phyloP scores from a whole-genome alignment of 371 early-diverging fungal genomes.

The Blakeslea trispora region DNA sequence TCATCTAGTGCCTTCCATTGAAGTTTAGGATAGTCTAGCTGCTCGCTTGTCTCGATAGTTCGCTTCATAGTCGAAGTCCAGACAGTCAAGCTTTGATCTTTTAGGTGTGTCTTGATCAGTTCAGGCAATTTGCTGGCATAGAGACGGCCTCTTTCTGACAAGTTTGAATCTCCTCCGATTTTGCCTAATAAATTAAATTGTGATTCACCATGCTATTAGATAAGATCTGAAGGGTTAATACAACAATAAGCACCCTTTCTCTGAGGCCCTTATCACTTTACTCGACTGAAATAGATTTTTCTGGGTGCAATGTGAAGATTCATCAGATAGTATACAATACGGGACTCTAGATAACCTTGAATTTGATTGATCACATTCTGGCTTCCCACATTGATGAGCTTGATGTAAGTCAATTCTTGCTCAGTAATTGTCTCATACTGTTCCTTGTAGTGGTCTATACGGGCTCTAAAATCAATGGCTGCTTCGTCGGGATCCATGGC shows the following conservation, averaged over 20 bases:
- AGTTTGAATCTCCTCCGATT: constrained; percentile 93
- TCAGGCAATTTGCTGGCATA: constrained; percentile 86
- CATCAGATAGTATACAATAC: constrained; percentile 97
- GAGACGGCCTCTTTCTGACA: constrained; percentile 85
- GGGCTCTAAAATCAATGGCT: constrained; percentile 72
- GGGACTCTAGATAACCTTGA: constrained; percentile 90
- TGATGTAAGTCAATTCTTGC: constrained; percentile 82
- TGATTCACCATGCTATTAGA: constrained; percentile 88
- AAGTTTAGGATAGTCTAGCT: constrained; percentile 78
- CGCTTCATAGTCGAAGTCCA: constrained; percentile 97
- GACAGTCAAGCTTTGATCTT: constrained; percentile 76
- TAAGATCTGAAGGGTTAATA: no score
- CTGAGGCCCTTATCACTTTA: constrained; percentile 28
- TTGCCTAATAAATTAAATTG: constrained; percentile 84
- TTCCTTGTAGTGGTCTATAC: constrained; percentile 91
- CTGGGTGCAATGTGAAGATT: constrained; percentile 95
- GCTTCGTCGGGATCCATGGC: constrained; percentile 67
- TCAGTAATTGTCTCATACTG: constrained; percentile 88
- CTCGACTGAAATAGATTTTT: constrained; percentile 86
- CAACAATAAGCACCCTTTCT: not conserved
- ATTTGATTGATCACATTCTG: constrained; percentile 89
- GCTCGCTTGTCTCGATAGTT: constrained; percentile 86
- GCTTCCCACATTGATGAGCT: constrained; percentile 92
- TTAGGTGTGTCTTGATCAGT: constrained; percentile 71
- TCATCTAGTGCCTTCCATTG: constrained; percentile 98